Conservation (phyloP, 2,329 filamentous ascomycete species). For the Beauveria medogensis region DNA sequence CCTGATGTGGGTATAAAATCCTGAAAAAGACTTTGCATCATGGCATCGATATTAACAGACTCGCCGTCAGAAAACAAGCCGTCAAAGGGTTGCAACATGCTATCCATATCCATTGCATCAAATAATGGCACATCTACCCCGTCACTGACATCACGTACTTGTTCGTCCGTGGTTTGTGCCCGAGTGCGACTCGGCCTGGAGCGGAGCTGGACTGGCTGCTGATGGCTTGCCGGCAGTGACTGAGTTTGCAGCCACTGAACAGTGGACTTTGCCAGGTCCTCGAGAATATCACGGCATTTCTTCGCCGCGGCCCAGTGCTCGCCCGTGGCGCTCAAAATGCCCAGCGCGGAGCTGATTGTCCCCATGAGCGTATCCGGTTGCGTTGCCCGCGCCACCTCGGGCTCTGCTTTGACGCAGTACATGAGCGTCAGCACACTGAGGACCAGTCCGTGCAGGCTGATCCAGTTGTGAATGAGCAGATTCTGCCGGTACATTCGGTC, state of each 20-base stretch:
- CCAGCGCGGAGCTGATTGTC: constrained; percentile 33
- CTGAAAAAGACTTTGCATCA: constrained; percentile 28
- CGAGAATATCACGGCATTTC: constrained; percentile 35
- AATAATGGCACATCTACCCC: background rate
- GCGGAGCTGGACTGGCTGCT: background rate
- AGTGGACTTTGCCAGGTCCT: constrained; percentile 28
- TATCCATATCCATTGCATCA: background rate
- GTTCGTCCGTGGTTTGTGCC: background rate
- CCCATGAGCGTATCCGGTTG: constrained; percentile 32
- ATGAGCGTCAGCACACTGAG: constrained; percentile 41
- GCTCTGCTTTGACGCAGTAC: constrained; percentile 40
- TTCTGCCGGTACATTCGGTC: constrained; percentile 36
- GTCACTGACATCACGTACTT: too few relatives aligned
- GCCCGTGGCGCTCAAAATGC: constrained; percentile 41
- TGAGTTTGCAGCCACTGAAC: constrained; percentile 20
- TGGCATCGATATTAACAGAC: constrained; percentile 23
- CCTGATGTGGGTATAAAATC: constrained; percentile 25
- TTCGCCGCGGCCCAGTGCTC: constrained; percentile 46
- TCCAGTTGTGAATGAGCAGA: constrained; percentile 38
- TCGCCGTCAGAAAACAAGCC: constrained; percentile 23
- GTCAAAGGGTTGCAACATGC: constrained; percentile 17
- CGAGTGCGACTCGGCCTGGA: background rate
- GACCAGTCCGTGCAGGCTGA: constrained; percentile 40
- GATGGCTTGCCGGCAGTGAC: background rate
- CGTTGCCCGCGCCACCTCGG: constrained; percentile 29